Base-by-base conservation (phyloP, 2,329 filamentous ascomycete genomes). In the Phialophora verrucosa region DNA sequence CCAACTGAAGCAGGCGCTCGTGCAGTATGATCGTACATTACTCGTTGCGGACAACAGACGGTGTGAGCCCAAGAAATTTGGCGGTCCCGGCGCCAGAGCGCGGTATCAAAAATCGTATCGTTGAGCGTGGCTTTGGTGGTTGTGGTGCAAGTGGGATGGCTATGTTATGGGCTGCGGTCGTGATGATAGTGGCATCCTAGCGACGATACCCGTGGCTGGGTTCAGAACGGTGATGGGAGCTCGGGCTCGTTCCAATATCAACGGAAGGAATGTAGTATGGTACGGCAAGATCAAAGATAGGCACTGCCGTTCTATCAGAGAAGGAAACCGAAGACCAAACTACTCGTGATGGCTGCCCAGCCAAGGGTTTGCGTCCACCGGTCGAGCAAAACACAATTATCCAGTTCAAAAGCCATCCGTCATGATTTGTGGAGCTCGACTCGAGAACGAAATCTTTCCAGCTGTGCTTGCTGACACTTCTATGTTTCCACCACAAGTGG, bases 91-190 rank as follows among this genome's bases (percentile, higher is more conserved):
- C 89, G 94, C 95, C 81, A 91, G 94, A 81, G 87, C 94, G 80
- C 91, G 93, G 82, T 98, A 92, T 93, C 94, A 98, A 88, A 97
- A 97, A 88, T 97, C 93, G 76, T 97, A 97, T 90, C 92, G 93
- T 93, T 97, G 94, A 92, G 75, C 25, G 49, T 44, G 35, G 50
- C 49, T 20, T 44, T 8, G 50, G 27, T 49, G 58, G 35, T n/a
- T 59, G 60, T 61, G 31, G 62, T 42, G 14, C 35, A 14, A 42
- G 14, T 17, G 35, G 35, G 17, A 42, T 44, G 38, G 38, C 14
- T 44, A 17, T 17, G 38, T 0, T 8, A 8, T n/a, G 14, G 5
- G 38, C 38, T 20, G 17, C 14, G 38, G 38, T 44, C 17, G 38
- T 44, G 38, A n/a, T 44, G 17, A 6, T n/a, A n/a, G 38, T 44